Evolutionary conservation across 768 basidiomycete species (phyloP), one percentile per base, ranked within the genome.

Genomic region (Kwoniella shandongensis): DNA sequence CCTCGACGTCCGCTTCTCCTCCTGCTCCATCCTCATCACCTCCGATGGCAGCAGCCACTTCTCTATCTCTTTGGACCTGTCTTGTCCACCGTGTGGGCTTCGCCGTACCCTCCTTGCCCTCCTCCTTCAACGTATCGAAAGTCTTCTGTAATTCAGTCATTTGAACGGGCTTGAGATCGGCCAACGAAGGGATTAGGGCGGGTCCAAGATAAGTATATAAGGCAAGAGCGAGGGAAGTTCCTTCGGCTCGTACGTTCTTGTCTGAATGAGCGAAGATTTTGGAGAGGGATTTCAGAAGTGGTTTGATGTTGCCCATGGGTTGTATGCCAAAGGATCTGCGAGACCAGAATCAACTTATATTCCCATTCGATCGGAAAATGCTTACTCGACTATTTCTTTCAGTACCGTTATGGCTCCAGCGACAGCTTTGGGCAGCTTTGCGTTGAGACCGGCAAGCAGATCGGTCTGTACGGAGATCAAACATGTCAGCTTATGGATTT

Each of bases 211-310:
- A 91, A 57, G 88, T 86, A 79, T 98, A 94, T 6, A 98, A 77
- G 0, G 79, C 78, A 66, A 87, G 85, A 0, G 85, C 81, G 18
- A 99, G 84, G 26, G 81, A 80, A 0, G 84, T 84, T 30, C 94
- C 96, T 72, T 99, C 96, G 0, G 89, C 85, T 58, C 96, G 88
- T 50, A 99, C 96, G 25, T 84, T 87, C 79, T 98, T 98, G 78
- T 99, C 96, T 15, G 85, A 86, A 71, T 99, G 96, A 3, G 85
- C 85, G 55, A 98, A 99, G 46, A 98, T 90, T 79, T 92, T 94
- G 32, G 93, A 88, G 20, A 99, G 78, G 5, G 83, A 77, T 72
- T 93, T 93, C 53, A 98, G 81, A n/a, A 97, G 80, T 12, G 87
- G 85, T 35, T 88, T 83, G 49, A 73, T 65, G 45, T 76, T 76